Percentiles rank a stretch among this genome's conserved stretches.
Evolutionary conservation across 257 asterid genomes (phyloP).

Genomic region (Solanum gandarillasii): DNA sequence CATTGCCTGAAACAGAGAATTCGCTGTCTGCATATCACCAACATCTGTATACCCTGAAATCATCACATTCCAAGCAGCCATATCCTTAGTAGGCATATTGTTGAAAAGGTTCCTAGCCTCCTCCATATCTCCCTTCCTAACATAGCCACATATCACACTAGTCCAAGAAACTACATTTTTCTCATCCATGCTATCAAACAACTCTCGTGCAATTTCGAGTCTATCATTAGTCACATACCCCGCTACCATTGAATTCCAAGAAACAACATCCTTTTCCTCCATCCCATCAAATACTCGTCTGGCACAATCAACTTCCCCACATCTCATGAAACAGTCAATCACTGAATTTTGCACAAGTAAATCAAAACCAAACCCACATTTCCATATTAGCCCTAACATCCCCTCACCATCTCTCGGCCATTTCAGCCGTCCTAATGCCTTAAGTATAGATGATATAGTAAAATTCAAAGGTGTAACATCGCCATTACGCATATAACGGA

Average conservation of each 20-base stretch:
- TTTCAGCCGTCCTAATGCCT: conserved; percentile 8
- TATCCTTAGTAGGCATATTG: neutral
- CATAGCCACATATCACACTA: conserved; percentile 2
- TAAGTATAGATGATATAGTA: conserved; percentile 3
- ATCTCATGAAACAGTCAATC: conserved; percentile 5
- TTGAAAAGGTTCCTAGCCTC: neutral
- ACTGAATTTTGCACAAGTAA: conserved; percentile 5
- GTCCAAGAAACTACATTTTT: conserved; percentile 10
- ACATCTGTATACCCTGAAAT: neutral
- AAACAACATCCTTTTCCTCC: conserved; percentile 13
- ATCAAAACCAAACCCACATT: conserved; percentile 2
- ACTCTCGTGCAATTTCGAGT: neutral
- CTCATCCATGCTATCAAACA: neutral
- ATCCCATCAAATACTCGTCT: conserved; percentile 6
- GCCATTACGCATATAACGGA: neutral
- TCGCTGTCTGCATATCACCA: neutral
- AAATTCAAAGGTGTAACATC: conserved; percentile 7
- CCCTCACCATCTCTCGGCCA: conserved; percentile 6
- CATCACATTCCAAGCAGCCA: conserved; percentile 6
- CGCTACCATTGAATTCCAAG: conserved; percentile 11
- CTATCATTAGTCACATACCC: conserved; percentile 1
- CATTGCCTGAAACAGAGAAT: neutral
- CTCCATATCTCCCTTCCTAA: neutral
- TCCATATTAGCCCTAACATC: conserved; percentile 2
- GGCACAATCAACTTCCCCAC: conserved; percentile 3